phyloP scores from a whole-genome alignment of 2,329 filamentous ascomycete genomes.

The Fusarium sp. region DNA sequence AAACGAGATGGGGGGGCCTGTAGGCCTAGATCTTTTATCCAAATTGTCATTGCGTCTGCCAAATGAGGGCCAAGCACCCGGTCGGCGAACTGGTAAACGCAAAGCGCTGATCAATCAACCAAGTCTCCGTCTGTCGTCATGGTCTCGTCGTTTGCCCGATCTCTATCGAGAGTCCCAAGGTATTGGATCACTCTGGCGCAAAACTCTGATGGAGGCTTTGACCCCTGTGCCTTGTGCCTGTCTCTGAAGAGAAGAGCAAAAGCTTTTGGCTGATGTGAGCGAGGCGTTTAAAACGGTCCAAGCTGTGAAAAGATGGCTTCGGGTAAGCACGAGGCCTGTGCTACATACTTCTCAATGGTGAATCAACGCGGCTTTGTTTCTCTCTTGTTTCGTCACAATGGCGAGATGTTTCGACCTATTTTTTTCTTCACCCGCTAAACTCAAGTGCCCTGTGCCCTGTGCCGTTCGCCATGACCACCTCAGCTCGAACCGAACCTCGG shows the following conservation, averaged over 20 bases:
- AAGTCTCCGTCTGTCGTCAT: slow-evolving; percentile 27
- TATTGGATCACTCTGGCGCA: neutral
- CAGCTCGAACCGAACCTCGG: neutral
- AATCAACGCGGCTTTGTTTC: neutral
- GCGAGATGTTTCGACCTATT: neutral
- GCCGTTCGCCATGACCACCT: slow-evolving; percentile 7
- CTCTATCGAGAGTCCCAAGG: neutral
- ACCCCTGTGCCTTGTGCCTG: neutral
- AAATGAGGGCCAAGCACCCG: neutral
- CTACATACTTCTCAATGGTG: neutral
- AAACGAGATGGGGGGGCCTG: neutral
- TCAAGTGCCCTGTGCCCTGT: neutral
- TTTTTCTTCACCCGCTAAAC: neutral
- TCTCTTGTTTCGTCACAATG: neutral
- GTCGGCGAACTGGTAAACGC: neutral
- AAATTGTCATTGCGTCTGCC: neutral
- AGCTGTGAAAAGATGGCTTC: neutral
- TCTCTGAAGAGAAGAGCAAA: neutral
- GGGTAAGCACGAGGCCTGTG: neutral
- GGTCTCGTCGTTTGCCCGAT: neutral
- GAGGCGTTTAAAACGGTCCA: neutral
- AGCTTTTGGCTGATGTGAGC: neutral
- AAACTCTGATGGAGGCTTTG: slow-evolving; percentile 6
- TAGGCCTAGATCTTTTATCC: neutral
- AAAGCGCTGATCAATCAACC: neutral